Base-by-base conservation (phyloP, 78 protist species). In the Dictyostelium capitatum region DNA sequence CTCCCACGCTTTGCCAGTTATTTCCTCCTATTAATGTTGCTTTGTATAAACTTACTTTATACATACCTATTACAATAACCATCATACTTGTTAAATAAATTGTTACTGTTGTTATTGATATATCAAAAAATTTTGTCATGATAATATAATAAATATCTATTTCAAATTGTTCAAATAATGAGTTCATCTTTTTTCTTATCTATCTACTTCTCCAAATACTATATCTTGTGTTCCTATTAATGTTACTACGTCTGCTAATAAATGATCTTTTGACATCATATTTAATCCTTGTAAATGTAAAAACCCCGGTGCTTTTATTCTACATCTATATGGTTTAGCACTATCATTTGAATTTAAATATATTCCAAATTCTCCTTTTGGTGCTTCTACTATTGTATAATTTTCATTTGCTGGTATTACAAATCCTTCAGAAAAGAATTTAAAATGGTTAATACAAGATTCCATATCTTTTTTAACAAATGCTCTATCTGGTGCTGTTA, bases 141-240 rank as follows among this genome's bases (percentile, higher is more conserved):
- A 41, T 37, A 32, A 37, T 19, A 37, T 11, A 25, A 70, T 70
- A 70, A 11, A 70, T 41, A 19, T 37, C 37, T 70, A 70, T 41
- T 70, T 70, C 78, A 70, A 70, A 70, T 70, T 70, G 78, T 70
- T 70, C 78, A 70, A 70, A 70, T 70, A 70, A 37, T 15, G 78
- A 70, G 5, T 70, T 70, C 78, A 70, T 70, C 4, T 41, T 62
- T 23, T 62, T 62, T 25, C 1, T 62, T 70, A 70, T 70, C 78
- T 70, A 70, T 70, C 78, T 70, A 70, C 78, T 70, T 70, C 78
- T 37, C 78, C 78, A 70, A 70, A 70, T 70, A 70, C 78, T 70
- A 70, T 70, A 70, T 72, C 79, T 46, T 72, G 79, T 19, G 79
- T 72, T 41, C 79, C 79, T 72, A 72, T 72, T 46, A 72, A 72